Evolutionary conservation across 768 basidiomycete species (phyloP), one percentile per base, ranked within the genome.

Genomic region (Mycena leptocephala): DNA sequence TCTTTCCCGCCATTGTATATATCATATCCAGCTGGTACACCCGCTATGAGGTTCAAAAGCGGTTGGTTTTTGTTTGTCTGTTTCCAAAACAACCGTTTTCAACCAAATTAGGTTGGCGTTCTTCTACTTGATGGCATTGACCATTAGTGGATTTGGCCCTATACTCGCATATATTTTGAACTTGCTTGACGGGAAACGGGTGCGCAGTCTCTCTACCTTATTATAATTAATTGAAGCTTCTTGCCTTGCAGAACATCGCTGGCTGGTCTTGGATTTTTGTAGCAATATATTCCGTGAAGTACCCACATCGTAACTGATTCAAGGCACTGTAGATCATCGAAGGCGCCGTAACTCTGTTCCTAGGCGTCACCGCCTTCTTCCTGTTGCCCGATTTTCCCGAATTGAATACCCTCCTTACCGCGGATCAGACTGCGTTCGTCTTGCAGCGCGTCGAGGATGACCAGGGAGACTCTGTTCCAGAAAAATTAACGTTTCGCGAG

Each of bases 221-320:
- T n/a, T 48, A n/a, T 33, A 7, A 33, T 30, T 55, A 11, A 64
- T 28, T 9, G 35, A 32, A 32, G 33, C 16, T 28, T n/a, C n/a
- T n/a, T 30, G n/a, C n/a, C 1, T 37, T 62, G 26, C 43, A 61
- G 72, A 59, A 61, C 33, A 83, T 89, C 37, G 84, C 84, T 22
- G 89, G 89, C 30, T 90, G 89, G 89, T 83, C 85, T 59, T 90
- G 89, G 88, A 90, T 90, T 72, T 90, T 90, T 66, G 88, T 89
- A 76, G n/a, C n/a, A 76, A 86, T 79, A 63, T 26, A 26, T 43
- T 32, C 55, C 2, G 9, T 28, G 16, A 26, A 24, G 11, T 24
- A 30, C 20, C 7, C 24, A 4, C 30, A 58, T 14, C 28, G 14
- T 2, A 30, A 20, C 56, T 74, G 30, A 61, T 32, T 32, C 30